Evolutionary conservation across 2,329 filamentous ascomycete genomes (phyloP), one percentile per base, ranked within the genome.

Genomic region (Cladophialophora carrionii): DNA sequence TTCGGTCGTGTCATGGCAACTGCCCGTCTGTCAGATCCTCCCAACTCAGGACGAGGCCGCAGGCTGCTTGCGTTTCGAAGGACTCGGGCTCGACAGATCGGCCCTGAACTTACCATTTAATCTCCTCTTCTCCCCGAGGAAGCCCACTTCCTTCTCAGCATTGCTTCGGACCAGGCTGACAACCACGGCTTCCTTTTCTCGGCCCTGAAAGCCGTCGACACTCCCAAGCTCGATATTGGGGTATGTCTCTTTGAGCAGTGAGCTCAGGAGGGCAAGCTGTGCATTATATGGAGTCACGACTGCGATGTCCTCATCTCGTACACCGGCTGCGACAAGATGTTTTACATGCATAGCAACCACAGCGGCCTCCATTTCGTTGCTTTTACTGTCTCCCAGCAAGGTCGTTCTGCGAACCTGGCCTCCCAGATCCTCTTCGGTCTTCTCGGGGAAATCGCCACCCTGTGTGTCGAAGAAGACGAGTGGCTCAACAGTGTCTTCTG

Each of bases 281-380:
- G 91, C 95, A 79, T 97, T 98, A 79, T 99, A 99, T 46, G 95
- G 95, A 55, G 95, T 97, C 60, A 99, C 88, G 12, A 98, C 88
- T 0, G 94, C 95, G 72, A 99, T 93, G 73, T 97, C 92, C 72
- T 91, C 88, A 3, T 91, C 81, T 71, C 83, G 87, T 32, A 99
- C 85, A 0, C 95, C 95, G 0, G 92, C 89, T 26, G 85, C 82
- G n/a, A 96, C 85, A 48, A 99, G 81, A 68, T 84, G 85, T 62
- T 82, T 80, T 48, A 97, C 90, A 75, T 99, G 94, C 73, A 87
- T 82, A 66, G 84, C 86, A 6, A 96, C 93, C 60, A 98, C 81
- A 48, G 86, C 83, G 0, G 92, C 94, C 78, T 99, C 94, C 84
- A 91, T 90, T 73, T 92, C 90, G 74, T 98, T 98, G 79, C 90